Evolutionary conservation across 2,329 filamentous ascomycete genomes (phyloP).

Genomic region (Atkinsonella texensis): DNA sequence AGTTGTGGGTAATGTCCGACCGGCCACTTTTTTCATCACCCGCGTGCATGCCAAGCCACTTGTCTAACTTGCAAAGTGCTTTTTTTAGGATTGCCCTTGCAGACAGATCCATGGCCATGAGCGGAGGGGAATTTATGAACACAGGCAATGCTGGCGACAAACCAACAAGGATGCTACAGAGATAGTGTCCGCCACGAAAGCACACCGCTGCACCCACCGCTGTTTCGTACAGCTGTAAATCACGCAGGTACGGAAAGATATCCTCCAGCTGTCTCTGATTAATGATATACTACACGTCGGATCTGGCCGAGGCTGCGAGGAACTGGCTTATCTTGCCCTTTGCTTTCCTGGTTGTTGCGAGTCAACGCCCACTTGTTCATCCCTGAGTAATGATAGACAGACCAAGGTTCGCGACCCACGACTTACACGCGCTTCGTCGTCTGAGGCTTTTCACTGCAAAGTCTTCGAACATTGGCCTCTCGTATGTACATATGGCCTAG

Average conservation of each 20-base stretch:
- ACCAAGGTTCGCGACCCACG: not conserved
- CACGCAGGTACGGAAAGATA: not conserved
- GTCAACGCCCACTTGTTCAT: not conserved
- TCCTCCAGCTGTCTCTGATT: not conserved
- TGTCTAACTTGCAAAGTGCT: not conserved
- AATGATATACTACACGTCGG: not conserved
- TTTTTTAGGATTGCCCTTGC: not conserved
- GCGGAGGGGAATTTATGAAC: not conserved
- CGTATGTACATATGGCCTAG: not conserved
- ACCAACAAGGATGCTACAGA: not conserved
- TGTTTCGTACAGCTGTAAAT: too few relatives aligned
- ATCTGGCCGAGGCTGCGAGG: not conserved
- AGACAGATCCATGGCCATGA: not conserved
- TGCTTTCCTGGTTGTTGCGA: not conserved
- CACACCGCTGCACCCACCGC: not conserved
- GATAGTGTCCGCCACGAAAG: not conserved
- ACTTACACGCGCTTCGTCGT: not conserved
- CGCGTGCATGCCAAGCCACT: not conserved
- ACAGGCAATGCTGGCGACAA: not conserved
- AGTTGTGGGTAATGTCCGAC: too few relatives aligned
- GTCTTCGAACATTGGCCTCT: not conserved
- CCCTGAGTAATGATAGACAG: not conserved
- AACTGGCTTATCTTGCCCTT: not conserved
- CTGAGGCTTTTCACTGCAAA: not conserved
- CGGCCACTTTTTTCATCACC: too few relatives aligned